Evolutionary conservation across 2,329 filamentous ascomycete genomes (phyloP).

Genomic region (Nemania sp.): DNA sequence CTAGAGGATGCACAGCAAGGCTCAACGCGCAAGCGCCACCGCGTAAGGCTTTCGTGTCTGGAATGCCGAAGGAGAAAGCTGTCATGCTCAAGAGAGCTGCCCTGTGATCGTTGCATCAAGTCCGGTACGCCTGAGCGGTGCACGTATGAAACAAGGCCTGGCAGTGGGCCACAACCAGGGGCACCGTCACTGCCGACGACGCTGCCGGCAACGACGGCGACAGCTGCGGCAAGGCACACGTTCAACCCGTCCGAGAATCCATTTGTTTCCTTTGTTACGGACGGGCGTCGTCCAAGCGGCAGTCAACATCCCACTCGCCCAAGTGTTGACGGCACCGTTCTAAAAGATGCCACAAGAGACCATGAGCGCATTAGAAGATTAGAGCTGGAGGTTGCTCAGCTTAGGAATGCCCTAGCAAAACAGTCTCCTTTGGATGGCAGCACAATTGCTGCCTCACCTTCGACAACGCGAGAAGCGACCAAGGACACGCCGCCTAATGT

Average conservation of each 20-base stretch:
- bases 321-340: constrained; percentile 50
- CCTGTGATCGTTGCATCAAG: constrained; percentile 72
- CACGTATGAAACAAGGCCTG: constrained; percentile 66
- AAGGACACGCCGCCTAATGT: constrained; percentile 53
- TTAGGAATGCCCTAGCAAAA: constrained; percentile 64
- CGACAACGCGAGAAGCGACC: constrained; percentile 59
- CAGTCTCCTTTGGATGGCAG: constrained; percentile 64
- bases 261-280: constrained; percentile 56
- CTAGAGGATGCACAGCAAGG: constrained; percentile 47
- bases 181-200: constrained; percentile 6
- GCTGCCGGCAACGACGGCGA: constrained; percentile 30
- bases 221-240: constrained; percentile 58
- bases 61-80: constrained; percentile 71
- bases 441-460: constrained; percentile 61
- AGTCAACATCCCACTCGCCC: constrained; percentile 54
- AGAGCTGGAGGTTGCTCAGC: constrained; percentile 69
- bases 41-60: constrained; percentile 69
- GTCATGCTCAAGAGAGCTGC: constrained; percentile 71
- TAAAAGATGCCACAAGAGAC: constrained; percentile 60
- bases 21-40: constrained; percentile 67
- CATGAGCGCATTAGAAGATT: constrained; percentile 70
- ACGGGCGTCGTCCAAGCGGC: constrained; percentile 41
- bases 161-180: constrained; percentile 46
- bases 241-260: constrained; percentile 60
- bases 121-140: constrained; percentile 70